Conservation (phyloP, 73 alveolate genomes). For the Symbiodinium natans region DNA sequence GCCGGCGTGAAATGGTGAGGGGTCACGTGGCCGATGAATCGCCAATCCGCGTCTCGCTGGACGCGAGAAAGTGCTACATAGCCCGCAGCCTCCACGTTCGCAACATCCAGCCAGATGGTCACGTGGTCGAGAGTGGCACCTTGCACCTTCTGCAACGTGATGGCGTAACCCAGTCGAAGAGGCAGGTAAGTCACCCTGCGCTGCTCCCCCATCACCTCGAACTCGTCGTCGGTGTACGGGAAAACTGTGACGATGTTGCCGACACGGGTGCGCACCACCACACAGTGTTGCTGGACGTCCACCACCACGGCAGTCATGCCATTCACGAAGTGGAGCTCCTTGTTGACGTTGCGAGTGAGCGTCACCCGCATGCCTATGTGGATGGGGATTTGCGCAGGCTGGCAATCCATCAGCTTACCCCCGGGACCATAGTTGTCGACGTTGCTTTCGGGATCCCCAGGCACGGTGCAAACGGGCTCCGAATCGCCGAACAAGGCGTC, state of each 20-base stretch:
- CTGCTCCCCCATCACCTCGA: background rate
- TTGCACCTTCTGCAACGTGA: background rate
- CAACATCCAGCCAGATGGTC: background rate
- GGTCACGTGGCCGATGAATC: background rate
- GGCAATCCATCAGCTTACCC: background rate
- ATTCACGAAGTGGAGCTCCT: background rate
- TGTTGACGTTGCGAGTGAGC: background rate
- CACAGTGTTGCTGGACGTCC: background rate
- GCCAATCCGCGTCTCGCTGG: background rate
- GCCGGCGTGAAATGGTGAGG: background rate
- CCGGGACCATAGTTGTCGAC: background rate
- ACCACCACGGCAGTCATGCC: background rate
- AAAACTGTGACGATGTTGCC: background rate
- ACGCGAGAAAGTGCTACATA: background rate
- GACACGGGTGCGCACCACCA: background rate
- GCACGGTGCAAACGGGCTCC: background rate
- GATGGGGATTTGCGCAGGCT: background rate
- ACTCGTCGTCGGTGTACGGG: background rate
- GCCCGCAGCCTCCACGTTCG: constrained; percentile 9
- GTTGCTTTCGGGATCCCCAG: background rate
- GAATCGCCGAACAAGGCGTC: background rate
- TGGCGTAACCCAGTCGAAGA: background rate
- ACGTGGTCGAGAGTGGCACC: background rate
- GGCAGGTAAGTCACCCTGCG: background rate
- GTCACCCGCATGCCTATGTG: constrained; percentile 2